Evolutionary conservation across 202 grass and related monocot genomes (phyloP).

Genomic region (Setaria italica): DNA sequence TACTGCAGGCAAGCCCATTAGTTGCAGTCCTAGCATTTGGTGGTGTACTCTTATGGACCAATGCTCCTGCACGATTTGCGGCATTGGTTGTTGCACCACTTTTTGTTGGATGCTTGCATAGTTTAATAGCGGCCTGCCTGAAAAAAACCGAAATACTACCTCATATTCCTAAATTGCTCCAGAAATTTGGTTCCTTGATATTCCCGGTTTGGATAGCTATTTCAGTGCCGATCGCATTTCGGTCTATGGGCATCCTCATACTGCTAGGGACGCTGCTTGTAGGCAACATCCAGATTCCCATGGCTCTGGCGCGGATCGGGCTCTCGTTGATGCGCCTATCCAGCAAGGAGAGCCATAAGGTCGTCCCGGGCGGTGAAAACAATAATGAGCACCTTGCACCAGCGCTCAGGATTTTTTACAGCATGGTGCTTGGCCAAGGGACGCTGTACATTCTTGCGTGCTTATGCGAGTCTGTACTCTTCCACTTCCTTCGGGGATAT

Average conservation of each 20-base stretch:
- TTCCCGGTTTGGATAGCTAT: constrained; percentile 9
- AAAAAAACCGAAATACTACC: not conserved
- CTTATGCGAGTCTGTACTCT: not conserved
- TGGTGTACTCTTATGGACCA: not conserved
- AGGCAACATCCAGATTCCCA: constrained; percentile 22
- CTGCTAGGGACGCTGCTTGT: not conserved
- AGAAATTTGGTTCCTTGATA: not conserved
- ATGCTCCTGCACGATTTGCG: not conserved
- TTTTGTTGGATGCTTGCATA: constrained; percentile 8
- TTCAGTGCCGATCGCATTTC: not conserved
- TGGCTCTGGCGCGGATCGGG: not conserved
- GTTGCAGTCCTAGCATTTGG: constrained; percentile 10
- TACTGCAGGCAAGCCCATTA: not conserved
- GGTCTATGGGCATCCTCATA: not conserved
- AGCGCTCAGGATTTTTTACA: constrained; percentile 6
- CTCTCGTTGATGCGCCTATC: not conserved
- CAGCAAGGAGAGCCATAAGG: not conserved
- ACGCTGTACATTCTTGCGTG: not conserved
- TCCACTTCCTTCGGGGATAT: not conserved
- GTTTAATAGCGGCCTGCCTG: not conserved
- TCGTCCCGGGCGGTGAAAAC: not conserved
- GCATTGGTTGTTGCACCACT: not conserved
- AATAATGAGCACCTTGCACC: not conserved
- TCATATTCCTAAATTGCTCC: not conserved
- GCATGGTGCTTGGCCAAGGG: constrained; percentile 30